Evolutionary conservation across 1,139 yeast species (phyloP), one percentile per base, ranked within the genome.

Genomic region (Taphrina populina): DNA sequence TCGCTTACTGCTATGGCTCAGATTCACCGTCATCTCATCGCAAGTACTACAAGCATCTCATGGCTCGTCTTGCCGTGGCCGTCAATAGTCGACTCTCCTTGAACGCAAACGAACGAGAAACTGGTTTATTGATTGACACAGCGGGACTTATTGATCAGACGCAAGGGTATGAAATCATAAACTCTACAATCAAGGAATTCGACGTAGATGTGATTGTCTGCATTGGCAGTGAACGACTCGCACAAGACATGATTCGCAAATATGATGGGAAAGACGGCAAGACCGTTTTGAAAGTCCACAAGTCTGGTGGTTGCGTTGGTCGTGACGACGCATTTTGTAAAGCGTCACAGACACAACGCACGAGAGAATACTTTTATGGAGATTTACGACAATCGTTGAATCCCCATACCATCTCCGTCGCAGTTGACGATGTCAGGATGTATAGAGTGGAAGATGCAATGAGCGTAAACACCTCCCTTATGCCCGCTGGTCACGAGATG

Each of bases 361-460:
- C 92, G 56, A 81, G 82, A 65, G 95, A 88, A 65, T 94, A 92
- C 68, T 94, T 94, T 65, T 88, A 94, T 66, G 98, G 98, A 1
- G 79, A 79, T 13, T 71, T 73, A 39, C 76, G 76, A 54, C 79
- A 81, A 6, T 80, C 83, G 3, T 73, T 94, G 53, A 84, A 95
- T 4, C 98, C 99, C 1, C 82, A 77, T 62, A 79, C 86, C 0
- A 73, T 81, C 5, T 80, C 83, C 4, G 77, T 76, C 1, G 81
- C 77, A 61, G 72, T 74, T 57, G 70, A 74, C 7, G 77, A 77
- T 36, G 66, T 83, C 1, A 69, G 72, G 0, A 78, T 81, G 1
- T 77, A 76, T 67, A 73, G 76, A 56, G 82, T 84, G 7, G 75
- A 72, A 52, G 67, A 57, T 33, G 44, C 64, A n/a, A 56, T 35